A percentile compares a stretch with the other conserved stretches of the same genome.
Conservation (phyloP, 169 alveolate genomes). For the Plasmodium vivax region DNA sequence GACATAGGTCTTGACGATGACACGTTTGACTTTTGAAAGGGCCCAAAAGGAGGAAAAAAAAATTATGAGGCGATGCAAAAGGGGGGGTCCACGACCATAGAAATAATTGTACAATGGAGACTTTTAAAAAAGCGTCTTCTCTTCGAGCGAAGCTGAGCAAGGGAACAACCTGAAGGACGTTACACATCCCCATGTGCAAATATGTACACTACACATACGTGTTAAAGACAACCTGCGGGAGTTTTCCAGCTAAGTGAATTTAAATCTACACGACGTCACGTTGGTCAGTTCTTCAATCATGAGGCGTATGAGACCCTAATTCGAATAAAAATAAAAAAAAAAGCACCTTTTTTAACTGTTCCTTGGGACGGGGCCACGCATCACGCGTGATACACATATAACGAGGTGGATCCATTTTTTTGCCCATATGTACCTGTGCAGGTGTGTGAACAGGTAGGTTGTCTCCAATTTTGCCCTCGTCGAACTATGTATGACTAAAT, state of each 20-base stretch:
- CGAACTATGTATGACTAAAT: background rate
- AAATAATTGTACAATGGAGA: background rate
- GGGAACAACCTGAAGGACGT: background rate
- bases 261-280: background rate
- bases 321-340: background rate
- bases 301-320: background rate
- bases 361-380: background rate
- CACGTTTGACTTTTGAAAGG: constrained; percentile 47
- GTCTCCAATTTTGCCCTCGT: background rate
- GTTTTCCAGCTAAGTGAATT: background rate
- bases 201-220: background rate
- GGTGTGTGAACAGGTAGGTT: background rate
- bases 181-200: background rate
- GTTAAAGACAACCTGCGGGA: background rate
- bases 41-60: background rate
- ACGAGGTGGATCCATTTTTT: background rate
- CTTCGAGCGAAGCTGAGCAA: background rate
- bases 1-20: constrained; percentile 72
- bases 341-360: background rate
- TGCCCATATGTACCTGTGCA: background rate
- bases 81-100: background rate
- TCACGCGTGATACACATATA: background rate
- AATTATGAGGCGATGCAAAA: background rate
- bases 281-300: background rate
- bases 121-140: background rate